Base-by-base conservation (phyloP, 345 rosid species). In the Citrus hindsii region DNA sequence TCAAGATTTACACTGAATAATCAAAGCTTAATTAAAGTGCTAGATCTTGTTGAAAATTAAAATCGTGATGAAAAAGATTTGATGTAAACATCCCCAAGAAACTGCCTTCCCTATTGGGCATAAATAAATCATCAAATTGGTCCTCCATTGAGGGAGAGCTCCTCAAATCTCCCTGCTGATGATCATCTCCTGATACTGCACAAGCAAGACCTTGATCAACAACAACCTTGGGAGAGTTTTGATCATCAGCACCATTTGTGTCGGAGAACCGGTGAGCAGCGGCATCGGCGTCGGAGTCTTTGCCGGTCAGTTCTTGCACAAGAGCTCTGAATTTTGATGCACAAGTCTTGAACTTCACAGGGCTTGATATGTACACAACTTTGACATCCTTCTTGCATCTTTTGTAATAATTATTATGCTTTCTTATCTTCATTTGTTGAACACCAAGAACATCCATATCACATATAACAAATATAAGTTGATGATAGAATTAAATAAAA, bases 251-350 rank as follows among this genome's bases (percentile, higher is more conserved):
- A 28, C 66, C 77, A 8, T 77, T 18, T 37, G 24, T 25, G 66
- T 84, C 83, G 82, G 85, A 78, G 46, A 81, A 53, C 13, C 83
- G 53, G 2, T 6, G 18, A 14, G 87, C 85, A 9, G 87, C 77
- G 48, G 93, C 93, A 21, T 95, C 84, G 30, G 87, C 79, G 46
- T 94, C 94, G 22, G 97, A 93, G 80, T 94, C 90, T 76, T 91
- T 90, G 0, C 98, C 97, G 16, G 98, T 94, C 73, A 94, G 98
- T 67, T 92, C 91, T 79, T 94, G 97, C 7, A 94, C 98, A 30
- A 90, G 82, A 76, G 91, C 95, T 79, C 98, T 87, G 25, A 94
- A 94, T 68, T 90, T 79, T 0, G 98, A 86, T 4, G 97, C 95
- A 66, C 90, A 87, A 13, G 92, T 90, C 64, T 84, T 42, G n/a